Percentiles rank a stretch among this genome's conserved stretches.
Conservation (phyloP, 140 eudicot species). For the Stevia rebaudiana region DNA sequence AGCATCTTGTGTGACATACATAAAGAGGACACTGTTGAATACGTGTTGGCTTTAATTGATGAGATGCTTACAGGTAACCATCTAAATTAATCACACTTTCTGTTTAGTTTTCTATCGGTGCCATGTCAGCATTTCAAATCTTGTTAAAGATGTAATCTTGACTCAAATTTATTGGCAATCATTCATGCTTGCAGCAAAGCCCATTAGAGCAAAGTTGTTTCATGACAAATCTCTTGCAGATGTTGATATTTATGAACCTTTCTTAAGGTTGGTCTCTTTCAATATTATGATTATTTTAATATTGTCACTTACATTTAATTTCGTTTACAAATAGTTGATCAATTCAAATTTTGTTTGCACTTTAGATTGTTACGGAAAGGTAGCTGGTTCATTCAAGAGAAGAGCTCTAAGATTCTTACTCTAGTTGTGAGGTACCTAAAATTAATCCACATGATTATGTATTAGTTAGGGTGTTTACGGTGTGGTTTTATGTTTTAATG, state of each 20-base stretch:
- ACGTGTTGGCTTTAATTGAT: constrained; percentile 79
- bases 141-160: neutral
- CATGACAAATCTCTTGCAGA: constrained; percentile 75
- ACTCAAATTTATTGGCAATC: neutral
- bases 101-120: neutral
- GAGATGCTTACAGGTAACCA: constrained; percentile 77
- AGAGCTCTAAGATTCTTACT: constrained; percentile 92
- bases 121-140: constrained; percentile 10
- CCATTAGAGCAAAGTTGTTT: constrained; percentile 70
- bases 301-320: neutral
- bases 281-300: neutral
- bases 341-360: neutral
- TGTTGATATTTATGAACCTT: constrained; percentile 84
- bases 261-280: constrained; percentile 50
- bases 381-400: constrained; percentile 92
- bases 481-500: neutral
- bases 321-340: neutral
- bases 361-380: constrained; percentile 92
- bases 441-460: neutral
- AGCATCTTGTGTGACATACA: constrained; percentile 78
- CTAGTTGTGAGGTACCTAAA: constrained; percentile 61
- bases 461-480: neutral
- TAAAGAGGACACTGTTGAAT: constrained; percentile 97
- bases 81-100: neutral
- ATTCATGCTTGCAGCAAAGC: constrained; percentile 52